A percentile compares a stretch with the other conserved stretches of the same genome.
phyloP scores from a whole-genome alignment of 2,329 filamentous ascomycete genomes.

The Claviceps humidiphila region DNA sequence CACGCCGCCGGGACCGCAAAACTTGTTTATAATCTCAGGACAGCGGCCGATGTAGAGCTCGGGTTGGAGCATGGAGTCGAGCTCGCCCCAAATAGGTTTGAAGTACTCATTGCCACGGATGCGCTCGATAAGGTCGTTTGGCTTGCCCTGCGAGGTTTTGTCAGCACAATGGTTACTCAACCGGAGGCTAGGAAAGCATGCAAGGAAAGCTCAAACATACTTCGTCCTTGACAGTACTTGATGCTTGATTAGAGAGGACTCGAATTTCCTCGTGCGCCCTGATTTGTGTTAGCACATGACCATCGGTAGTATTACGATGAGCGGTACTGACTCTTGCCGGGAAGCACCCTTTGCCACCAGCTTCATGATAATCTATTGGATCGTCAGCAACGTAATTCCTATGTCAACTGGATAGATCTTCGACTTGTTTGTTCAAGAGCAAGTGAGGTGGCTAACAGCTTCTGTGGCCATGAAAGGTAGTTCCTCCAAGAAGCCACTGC shows the following conservation, averaged over 20 bases:
- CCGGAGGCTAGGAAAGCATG: too few relatives aligned
- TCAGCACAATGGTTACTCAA: background rate
- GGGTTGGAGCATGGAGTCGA: constrained; percentile 55
- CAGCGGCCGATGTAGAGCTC: constrained; percentile 36
- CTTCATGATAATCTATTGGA: constrained; percentile 55
- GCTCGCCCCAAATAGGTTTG: constrained; percentile 52
- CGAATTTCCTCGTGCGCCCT: constrained; percentile 72
- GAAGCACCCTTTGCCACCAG: constrained; percentile 57
- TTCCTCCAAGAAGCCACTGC: constrained; percentile 54
- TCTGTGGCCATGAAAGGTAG: constrained; percentile 74
- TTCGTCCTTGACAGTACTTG: constrained; percentile 40
- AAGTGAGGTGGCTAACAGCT: constrained; percentile 1
- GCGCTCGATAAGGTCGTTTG: constrained; percentile 71
- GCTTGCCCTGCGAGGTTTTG: constrained; percentile 34
- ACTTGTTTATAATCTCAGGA: constrained; percentile 30
- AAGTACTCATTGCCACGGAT: constrained; percentile 67
- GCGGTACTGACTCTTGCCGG: constrained; percentile 44
- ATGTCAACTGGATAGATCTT: too few relatives aligned
- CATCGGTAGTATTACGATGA: background rate
- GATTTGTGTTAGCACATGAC: background rate
- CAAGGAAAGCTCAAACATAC: constrained; percentile 4
- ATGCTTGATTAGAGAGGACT: constrained; percentile 67
- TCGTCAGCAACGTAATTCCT: background rate
- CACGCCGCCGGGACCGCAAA: constrained; percentile 25
- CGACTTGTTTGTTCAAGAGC: background rate